Conservation (phyloP, 768 basidiomycete genomes). For the Pulveroboletus sp. region DNA sequence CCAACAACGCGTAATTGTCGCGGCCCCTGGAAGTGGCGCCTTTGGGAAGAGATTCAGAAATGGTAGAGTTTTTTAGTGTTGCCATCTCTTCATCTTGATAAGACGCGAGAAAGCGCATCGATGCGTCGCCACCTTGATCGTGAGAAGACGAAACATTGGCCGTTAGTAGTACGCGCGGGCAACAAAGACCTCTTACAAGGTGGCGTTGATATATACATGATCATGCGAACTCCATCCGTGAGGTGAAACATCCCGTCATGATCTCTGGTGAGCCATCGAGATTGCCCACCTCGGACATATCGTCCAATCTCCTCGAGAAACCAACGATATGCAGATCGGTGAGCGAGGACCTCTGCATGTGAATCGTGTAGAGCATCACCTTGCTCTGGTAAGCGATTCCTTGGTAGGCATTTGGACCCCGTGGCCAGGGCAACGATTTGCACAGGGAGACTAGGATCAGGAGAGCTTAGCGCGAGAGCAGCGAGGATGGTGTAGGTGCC, state of each 20-base stretch:
- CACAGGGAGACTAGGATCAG: conserved; percentile 15
- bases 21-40: conserved; percentile 65
- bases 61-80: conserved; percentile 52
- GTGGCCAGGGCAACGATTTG: conserved; percentile 74
- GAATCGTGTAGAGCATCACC: conserved; percentile 87
- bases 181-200: conserved; percentile 48
- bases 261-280: conserved; percentile 47
- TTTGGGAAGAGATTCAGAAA: conserved; percentile 33
- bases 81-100: conserved; percentile 77
- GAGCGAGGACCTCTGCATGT: conserved; percentile 91
- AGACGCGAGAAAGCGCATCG: conserved; percentile 72
- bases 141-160: too few relatives aligned
- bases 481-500: conserved; percentile 67
- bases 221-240: conserved; percentile 45
- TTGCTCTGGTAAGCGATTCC: conserved; percentile 49
- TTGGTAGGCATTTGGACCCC: conserved; percentile 85
- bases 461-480: conserved; percentile 46
- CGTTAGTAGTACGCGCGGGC: conserved; percentile 45
- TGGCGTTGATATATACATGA: conserved; percentile 76
- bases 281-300: conserved; percentile 28
- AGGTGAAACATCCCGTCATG: conserved; percentile 44
- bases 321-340: conserved; percentile 78
- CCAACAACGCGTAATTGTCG: conserved; percentile 70
- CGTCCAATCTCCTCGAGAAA: conserved; percentile 63
- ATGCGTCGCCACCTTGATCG: conserved; percentile 84